Conservation (phyloP, 2,329 filamentous ascomycete genomes). For the Trichoderma sp. region DNA sequence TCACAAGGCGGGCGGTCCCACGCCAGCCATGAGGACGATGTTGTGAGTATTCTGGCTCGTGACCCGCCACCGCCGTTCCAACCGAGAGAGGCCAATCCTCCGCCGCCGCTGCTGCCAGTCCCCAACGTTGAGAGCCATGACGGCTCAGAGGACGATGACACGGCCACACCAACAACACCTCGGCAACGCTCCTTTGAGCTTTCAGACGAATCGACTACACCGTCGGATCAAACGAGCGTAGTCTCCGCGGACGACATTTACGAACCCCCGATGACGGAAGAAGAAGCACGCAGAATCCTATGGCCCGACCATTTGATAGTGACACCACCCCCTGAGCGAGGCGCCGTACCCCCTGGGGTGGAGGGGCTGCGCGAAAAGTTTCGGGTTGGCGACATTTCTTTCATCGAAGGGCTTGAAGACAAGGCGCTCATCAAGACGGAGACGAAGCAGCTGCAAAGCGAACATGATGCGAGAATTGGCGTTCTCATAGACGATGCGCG, state of each 20-base stretch:
- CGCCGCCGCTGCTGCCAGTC: slow-evolving; percentile 22
- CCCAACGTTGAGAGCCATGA: background rate
- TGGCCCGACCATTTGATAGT: slow-evolving; percentile 43
- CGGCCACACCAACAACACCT: slow-evolving; percentile 28
- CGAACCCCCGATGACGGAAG: slow-evolving; percentile 45
- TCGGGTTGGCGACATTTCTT: slow-evolving; percentile 41
- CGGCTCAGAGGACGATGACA: slow-evolving; percentile 18
- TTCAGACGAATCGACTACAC: slow-evolving; percentile 32
- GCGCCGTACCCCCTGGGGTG: slow-evolving; percentile 28
- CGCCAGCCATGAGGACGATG: slow-evolving; percentile 13
- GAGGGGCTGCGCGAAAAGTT: slow-evolving; percentile 48
- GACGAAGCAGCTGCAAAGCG: slow-evolving; percentile 43
- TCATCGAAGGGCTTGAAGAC: slow-evolving; percentile 42
- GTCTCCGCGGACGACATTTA: slow-evolving; percentile 33
- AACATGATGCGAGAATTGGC: slow-evolving; percentile 39
- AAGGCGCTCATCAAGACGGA: slow-evolving; percentile 45
- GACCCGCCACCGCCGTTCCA: slow-evolving; percentile 29
- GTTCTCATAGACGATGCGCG: slow-evolving; percentile 34
- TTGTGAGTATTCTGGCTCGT: slow-evolving; percentile 1
- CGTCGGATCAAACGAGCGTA: slow-evolving; percentile 27
- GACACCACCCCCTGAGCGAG: slow-evolving; percentile 9
- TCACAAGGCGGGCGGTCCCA: background rate
- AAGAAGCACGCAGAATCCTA: slow-evolving; percentile 46
- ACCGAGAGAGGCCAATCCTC: slow-evolving; percentile 20
- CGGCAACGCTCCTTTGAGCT: slow-evolving; percentile 21